Evolutionary conservation across 352 stramenopile genomes (phyloP), one percentile per base, ranked within the genome.

Genomic region (Albugo laibachii): DNA sequence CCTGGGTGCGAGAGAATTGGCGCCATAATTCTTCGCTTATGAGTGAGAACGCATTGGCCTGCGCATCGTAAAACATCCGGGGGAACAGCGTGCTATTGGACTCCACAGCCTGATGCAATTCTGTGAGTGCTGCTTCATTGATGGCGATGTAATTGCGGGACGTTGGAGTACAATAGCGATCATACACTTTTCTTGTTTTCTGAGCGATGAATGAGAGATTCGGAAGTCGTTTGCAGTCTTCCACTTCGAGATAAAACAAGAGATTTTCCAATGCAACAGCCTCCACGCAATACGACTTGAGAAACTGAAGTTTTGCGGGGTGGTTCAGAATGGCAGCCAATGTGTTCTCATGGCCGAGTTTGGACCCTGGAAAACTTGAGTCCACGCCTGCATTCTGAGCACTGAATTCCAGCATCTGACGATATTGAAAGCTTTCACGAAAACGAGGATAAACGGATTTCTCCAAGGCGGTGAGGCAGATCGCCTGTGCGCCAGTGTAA

Each of bases 211-310:
- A 88, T 38, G 68, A 83, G 27, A 85, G 54, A 48, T 88, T 88
- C 1, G 76, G 76, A 36, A 88, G 47, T 0, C 76, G 70, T 50
- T 88, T 88, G 59, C 72, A 85, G 53, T 88, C 76, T 43, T 88
- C 76, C 11, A 88, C 76, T 36, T 88, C 76, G 10, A 88, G 50
- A 52, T 84, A 84, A 50, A 88, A 88, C 36, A 88, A 68, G 41
- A 88, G 44, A 38, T 88, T 88, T 52, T 88, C 76, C 18, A 85
- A 49, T n/a, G 69, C 65, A 3, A 88, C 48, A 15, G 74, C 75
- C 43, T 88, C 72, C 61, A 88, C 83, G 49, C 76, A 88, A 48
- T 81, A 88, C n/a, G 68, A 81, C 50, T 88, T 88, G 53, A 88
- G 69, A 41, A 85, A 88, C 0, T 71, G 70, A 14, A 85, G 47